Conservation (phyloP, 192 early-diverging fungal species). For the Chytriomyces sp. region DNA sequence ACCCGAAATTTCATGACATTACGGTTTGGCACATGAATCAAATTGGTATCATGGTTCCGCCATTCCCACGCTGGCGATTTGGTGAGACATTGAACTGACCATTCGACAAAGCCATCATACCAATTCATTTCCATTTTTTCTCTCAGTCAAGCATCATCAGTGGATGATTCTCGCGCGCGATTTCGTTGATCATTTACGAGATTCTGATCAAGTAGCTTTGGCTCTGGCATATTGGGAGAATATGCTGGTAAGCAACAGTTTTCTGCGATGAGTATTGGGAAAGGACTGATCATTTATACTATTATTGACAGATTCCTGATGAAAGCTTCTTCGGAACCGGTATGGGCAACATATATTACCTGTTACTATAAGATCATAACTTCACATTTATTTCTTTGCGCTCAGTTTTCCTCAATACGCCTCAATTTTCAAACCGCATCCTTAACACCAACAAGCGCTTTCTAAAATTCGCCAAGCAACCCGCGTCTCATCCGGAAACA, state of each 20-base stretch:
- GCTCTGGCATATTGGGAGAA: constrained; percentile 44
- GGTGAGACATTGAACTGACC: not conserved
- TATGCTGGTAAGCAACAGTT: not conserved
- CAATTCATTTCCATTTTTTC: no score
- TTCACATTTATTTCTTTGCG: not conserved
- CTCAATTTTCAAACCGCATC: constrained; percentile 27
- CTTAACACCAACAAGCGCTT: constrained; percentile 37
- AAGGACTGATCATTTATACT: not conserved
- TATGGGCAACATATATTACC: not conserved
- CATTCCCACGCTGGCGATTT: constrained; percentile 41
- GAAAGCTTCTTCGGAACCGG: constrained; percentile 42
- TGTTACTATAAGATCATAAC: no score
- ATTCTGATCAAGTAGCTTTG: constrained; percentile 12
- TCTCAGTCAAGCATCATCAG: constrained; percentile 40
- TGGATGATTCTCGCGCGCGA: constrained; percentile 44
- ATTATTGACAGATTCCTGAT: constrained; percentile 37
- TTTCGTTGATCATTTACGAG: constrained; percentile 34
- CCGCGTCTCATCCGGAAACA: constrained; percentile 32
- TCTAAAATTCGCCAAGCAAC: constrained; percentile 25
- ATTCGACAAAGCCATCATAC: no score
- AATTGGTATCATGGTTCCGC: constrained; percentile 37
- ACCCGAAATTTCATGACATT: constrained; percentile 5
- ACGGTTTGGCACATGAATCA: constrained; percentile 18
- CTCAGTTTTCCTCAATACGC: constrained; percentile 35
- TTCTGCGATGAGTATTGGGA: not conserved